A percentile compares a stretch with the other conserved stretches of the same genome.
These are phyloP conservation scores for Metschnikowia sp. DNA, from an alignment of 805 yeast genomes.

Conservation along the genomic window DNA sequence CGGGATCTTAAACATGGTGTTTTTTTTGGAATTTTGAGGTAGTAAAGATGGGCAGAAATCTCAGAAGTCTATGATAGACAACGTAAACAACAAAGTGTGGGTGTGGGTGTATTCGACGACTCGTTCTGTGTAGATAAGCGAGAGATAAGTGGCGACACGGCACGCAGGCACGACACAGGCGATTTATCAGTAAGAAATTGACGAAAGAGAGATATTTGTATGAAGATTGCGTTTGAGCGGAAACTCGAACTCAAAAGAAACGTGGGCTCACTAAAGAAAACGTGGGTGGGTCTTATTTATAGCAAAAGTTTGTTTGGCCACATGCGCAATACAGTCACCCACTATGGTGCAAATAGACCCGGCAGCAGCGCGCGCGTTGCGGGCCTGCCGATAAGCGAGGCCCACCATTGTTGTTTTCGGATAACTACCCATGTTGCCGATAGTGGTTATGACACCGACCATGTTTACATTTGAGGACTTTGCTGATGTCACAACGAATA, in stretches of 20 bases:
- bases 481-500: too few relatives aligned
- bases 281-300: constrained; percentile 1
- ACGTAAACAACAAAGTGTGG: too few relatives aligned
- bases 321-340: constrained; percentile 11
- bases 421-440: too few relatives aligned
- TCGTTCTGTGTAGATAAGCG: too few relatives aligned
- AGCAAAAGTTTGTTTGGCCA: constrained; percentile 4
- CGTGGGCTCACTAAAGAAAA: not conserved
- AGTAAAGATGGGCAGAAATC: not conserved
- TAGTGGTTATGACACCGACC: too few relatives aligned
- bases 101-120: too few relatives aligned
- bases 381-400: constrained; percentile 5
- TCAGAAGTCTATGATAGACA: too few relatives aligned
- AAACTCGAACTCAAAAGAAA: not conserved
- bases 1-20: constrained; percentile 13
- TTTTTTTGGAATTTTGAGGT: not conserved
- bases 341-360: not conserved
- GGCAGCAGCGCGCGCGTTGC: constrained; percentile 1
- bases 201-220: not conserved
- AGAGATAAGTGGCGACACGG: too few relatives aligned
- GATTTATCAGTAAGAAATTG: too few relatives aligned
- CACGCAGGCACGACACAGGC: too few relatives aligned
- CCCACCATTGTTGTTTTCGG: not conserved
- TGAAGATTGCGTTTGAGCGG: not conserved
- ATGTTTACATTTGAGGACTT: too few relatives aligned